phyloP scores from a whole-genome alignment of 495 filamentous ascomycete species.

The Annulohypoxylon bovei region DNA sequence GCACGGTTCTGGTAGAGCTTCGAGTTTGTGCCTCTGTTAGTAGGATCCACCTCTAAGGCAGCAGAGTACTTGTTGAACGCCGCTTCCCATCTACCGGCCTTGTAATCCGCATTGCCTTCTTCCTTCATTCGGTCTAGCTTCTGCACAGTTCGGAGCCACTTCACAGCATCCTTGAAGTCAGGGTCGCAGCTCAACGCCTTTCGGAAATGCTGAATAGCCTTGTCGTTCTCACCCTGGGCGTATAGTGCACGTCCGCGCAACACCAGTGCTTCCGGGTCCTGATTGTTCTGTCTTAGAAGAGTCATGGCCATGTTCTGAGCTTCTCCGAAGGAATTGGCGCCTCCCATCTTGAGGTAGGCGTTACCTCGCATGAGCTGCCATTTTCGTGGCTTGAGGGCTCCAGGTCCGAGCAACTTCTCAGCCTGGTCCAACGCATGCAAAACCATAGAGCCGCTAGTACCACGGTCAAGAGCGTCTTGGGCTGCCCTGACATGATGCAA shows the following conservation, averaged over 20 bases:
- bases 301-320: slow-evolving; percentile 92
- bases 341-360: slow-evolving; percentile 94
- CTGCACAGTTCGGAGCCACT: slow-evolving; percentile 84
- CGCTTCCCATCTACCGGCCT: slow-evolving; percentile 77
- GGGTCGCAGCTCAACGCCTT: slow-evolving; percentile 92
- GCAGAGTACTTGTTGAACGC: slow-evolving; percentile 86
- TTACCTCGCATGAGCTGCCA: slow-evolving; percentile 94
- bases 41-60: slow-evolving; percentile 86
- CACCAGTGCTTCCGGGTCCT: slow-evolving; percentile 93
- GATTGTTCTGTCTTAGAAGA: slow-evolving; percentile 82
- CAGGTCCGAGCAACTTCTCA: slow-evolving; percentile 75
- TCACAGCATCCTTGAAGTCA: slow-evolving; percentile 85
- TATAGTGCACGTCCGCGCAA: slow-evolving; percentile 89
- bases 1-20: slow-evolving; percentile 95
- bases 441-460: slow-evolving; percentile 86
- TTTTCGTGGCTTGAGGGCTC: slow-evolving; percentile 82
- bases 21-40: slow-evolving; percentile 91
- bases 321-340: slow-evolving; percentile 85
- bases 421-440: slow-evolving; percentile 91
- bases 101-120: slow-evolving; percentile 91
- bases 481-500: slow-evolving; percentile 81
- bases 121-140: slow-evolving; percentile 94
- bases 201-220: slow-evolving; percentile 91
- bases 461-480: slow-evolving; percentile 74
- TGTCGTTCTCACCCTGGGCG: slow-evolving; percentile 90